Percentiles rank a stretch among this genome's conserved stretches.
phyloP scores from a whole-genome alignment of 331 rosid species.

The Spiraea crenata region DNA sequence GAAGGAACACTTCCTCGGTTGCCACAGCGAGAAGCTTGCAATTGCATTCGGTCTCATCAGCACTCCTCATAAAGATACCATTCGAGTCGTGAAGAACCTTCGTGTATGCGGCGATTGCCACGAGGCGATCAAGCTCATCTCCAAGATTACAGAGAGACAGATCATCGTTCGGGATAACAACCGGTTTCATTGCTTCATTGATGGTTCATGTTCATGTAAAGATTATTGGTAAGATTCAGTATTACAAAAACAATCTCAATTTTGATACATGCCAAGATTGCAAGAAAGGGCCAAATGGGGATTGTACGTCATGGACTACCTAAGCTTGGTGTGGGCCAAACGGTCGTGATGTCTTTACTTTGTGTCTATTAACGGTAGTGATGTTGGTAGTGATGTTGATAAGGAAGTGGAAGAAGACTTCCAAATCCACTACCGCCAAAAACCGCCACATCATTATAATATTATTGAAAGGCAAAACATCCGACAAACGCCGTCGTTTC shows the following conservation, averaged over 20 bases:
- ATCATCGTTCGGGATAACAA: constrained; percentile 27
- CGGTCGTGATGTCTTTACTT: not conserved
- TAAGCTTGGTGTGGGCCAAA: not conserved
- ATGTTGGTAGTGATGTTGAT: too few species aligned
- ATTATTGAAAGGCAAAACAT: not conserved
- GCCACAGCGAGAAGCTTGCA: constrained; percentile 36
- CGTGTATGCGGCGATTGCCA: constrained; percentile 35
- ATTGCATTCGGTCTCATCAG: constrained; percentile 28
- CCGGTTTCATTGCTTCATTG: constrained; percentile 24
- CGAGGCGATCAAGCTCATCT: constrained; percentile 28
- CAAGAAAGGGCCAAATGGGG: too few species aligned
- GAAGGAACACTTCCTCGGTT: constrained; percentile 29
- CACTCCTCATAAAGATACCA: constrained; percentile 4
- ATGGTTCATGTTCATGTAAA: constrained; percentile 33
- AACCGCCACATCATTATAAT: not conserved
- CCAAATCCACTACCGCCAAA: not conserved
- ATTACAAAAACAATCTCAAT: not conserved
- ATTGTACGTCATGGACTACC: not conserved
- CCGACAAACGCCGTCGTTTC: not conserved
- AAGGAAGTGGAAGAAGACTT: not conserved
- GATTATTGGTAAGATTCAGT: constrained; percentile 27
- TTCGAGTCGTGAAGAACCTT: constrained; percentile 36
- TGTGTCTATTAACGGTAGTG: not conserved
- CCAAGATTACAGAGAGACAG: constrained; percentile 29
- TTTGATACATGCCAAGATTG: not conserved